Percentiles rank a stretch among this genome's conserved stretches.
These are phyloP conservation scores for Sporothrix luriei DNA, from an alignment of 2,329 filamentous ascomycete genomes.

Conservation along the genomic window DNA sequence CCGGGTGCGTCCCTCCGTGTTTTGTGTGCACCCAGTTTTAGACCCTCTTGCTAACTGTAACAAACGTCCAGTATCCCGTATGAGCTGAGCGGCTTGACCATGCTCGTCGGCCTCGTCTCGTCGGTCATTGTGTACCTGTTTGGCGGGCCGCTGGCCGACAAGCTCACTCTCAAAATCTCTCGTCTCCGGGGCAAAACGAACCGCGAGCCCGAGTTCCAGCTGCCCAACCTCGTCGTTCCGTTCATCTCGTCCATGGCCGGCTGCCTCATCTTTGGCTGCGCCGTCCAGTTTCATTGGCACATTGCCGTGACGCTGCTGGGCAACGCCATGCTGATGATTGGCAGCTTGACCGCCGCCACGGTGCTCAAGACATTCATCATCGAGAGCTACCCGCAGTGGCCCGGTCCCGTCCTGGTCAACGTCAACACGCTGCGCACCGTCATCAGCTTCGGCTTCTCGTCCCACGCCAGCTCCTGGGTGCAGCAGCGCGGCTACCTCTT, in stretches of 20 bases:
- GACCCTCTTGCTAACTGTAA: background rate
- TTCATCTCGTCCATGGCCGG: conserved; percentile 40
- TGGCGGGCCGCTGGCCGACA: conserved; percentile 31
- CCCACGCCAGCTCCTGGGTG: conserved; percentile 41
- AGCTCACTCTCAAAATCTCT: conserved; percentile 30
- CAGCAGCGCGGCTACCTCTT: conserved; percentile 39
- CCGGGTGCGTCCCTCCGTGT: background rate
- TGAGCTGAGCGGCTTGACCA: conserved; percentile 28
- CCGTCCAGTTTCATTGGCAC: conserved; percentile 39
- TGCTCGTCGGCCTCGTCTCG: conserved; percentile 26
- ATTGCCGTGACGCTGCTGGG: conserved; percentile 41
- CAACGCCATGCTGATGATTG: conserved; percentile 40
- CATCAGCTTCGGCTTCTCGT: conserved; percentile 43
- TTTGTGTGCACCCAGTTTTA: background rate
- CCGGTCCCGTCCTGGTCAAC: conserved; percentile 42
- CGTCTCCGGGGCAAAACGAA: conserved; percentile 26
- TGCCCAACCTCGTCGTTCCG: conserved; percentile 42
- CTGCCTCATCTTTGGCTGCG: conserved; percentile 42
- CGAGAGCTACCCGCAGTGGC: conserved; percentile 43
- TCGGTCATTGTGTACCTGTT: conserved; percentile 30
- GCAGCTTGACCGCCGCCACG: conserved; percentile 40
- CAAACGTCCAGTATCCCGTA: conserved; percentile 27
- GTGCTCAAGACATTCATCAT: conserved; percentile 43
- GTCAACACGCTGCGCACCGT: conserved; percentile 42
- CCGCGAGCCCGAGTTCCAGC: conserved; percentile 43